Evolutionary conservation across 805 yeast genomes (phyloP).

Genomic region (Myxozyma monticola): DNA sequence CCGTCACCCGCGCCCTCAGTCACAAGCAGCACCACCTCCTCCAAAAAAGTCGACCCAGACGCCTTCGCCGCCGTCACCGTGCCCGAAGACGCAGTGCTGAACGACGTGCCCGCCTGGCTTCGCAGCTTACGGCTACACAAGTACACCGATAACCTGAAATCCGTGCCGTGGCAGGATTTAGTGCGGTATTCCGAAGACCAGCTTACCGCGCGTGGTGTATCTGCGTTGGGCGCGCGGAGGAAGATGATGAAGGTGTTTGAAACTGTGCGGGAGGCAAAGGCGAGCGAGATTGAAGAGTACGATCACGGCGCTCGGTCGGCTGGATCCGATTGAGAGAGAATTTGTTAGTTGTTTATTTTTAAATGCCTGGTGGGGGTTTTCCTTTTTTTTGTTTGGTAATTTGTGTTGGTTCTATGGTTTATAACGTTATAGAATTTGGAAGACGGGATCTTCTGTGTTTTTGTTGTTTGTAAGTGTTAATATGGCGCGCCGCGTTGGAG

Average conservation of each 20-base stretch:
- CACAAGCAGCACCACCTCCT: constrained; percentile 1
- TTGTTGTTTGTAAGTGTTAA: too few species aligned
- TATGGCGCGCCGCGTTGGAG: too few species aligned
- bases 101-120: constrained; percentile 89
- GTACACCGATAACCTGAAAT: constrained; percentile 80
- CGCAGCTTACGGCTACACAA: constrained; percentile 87
- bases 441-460: too few species aligned
- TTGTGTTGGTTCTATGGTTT: too few species aligned
- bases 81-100: constrained; percentile 43
- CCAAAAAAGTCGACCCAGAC: neutral
- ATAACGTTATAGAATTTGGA: too few species aligned
- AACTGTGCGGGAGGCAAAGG: constrained; percentile 60
- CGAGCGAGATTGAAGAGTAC: constrained; percentile 9
- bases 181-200: constrained; percentile 67
- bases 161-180: constrained; percentile 75
- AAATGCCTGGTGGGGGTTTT: too few species aligned
- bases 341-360: too few species aligned
- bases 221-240: constrained; percentile 93
- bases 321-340: too few species aligned
- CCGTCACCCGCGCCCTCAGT: constrained; percentile 13
- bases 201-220: constrained; percentile 77
- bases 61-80: constrained; percentile 1
- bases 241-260: constrained; percentile 90
- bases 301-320: too few species aligned
- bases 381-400: too few species aligned